Base-by-base conservation (phyloP, 1,284 basidiomycete species). In the Ceratorhiza oryzae-sativae region DNA sequence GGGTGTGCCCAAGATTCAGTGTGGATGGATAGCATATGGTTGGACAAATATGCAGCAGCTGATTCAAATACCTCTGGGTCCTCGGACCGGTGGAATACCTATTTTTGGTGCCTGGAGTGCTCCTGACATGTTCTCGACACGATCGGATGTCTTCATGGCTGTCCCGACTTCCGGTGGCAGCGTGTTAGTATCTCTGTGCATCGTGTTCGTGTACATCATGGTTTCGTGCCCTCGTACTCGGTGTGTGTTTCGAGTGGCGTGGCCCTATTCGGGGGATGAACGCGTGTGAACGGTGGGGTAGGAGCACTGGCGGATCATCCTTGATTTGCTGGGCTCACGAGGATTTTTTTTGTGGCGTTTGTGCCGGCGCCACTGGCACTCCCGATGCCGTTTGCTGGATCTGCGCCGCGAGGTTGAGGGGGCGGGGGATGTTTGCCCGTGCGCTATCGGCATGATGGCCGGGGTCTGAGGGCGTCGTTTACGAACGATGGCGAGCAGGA, bases 31-130 rank as follows among this genome's bases (percentile, higher is more conserved):
- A 23, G 13, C 48, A 23, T 3, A 49, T 27, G 48, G 48, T 25
- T 23, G 23, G 20, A 25, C 48, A 49, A 27, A 53, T n/a, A 18
- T 32, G 51, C 51, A 12, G 51, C 27, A 25, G 8, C 32, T 18
- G 23, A 53, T 53, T 53, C 51, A 53, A 53, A 53, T 53, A 45
- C 23, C 3, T 10, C 27, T 13, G 27, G 51, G 36, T 39, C 13
- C 18, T 53, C 51, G 51, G 51, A 30, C 51, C 51, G 51, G 51
- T 53, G 48, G 2, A 25, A 32, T 32, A 27, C 32, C 51, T 32
- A 27, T 53, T 53, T 53, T 53, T 53, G 51, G 51, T 53, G 51
- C 51, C 51, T 32, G 27, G 51, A 53, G 51, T 18, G 20, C 20
- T 23, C 48, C 27, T 27, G 48, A 25, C 27, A 13, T 30, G 27